Evolutionary conservation across 78 protist genomes (phyloP), one percentile per base, ranked within the genome.

Genomic region (Thecamonas trahens): DNA sequence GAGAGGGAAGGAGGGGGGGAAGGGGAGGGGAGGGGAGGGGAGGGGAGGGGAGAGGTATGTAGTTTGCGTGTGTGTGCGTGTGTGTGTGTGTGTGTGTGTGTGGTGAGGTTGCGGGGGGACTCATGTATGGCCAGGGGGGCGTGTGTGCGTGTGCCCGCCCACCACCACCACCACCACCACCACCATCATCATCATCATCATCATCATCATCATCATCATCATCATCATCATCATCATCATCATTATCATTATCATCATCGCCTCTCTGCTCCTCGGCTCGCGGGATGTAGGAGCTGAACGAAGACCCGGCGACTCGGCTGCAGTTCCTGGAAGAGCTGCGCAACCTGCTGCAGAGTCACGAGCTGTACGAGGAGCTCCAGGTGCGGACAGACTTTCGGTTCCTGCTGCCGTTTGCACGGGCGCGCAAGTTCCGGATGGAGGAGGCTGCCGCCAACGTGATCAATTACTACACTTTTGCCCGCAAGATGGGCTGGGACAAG

Each of bases 151-250:
- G n/a, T 47, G 13, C 52, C 28, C 52, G 13, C 52, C 15, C n/a
- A n/a, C n/a, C n/a, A n/a, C n/a, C n/a, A n/a, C n/a, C n/a, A n/a
- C n/a, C n/a, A n/a, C n/a, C n/a, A n/a, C n/a, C 15, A 47, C 15
- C 52, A 13, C 15, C 52, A 47, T 15, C 52, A 18, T 47, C 52
- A 47, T 47, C 52, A 47, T 47, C 52, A 15, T 47, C 52, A 47
- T 47, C 52, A 47, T 47, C 52, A 47, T 47, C 52, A 47, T 47
- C 52, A 47, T 47, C 52, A 47, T 13, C 52, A 47, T 47, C 52
- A 47, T 47, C 52, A 47, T 47, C 15, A 18, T 18, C 13, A 13
- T 15, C 52, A 18, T 47, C 15, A 15, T 47, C 15, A 47, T 15
- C 52, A 18, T 15, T 47, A 47, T 47, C 13, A 13, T 15, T 47